Conservation (phyloP, 352 stramenopile genomes). For the Thraustochytrium aureum region DNA sequence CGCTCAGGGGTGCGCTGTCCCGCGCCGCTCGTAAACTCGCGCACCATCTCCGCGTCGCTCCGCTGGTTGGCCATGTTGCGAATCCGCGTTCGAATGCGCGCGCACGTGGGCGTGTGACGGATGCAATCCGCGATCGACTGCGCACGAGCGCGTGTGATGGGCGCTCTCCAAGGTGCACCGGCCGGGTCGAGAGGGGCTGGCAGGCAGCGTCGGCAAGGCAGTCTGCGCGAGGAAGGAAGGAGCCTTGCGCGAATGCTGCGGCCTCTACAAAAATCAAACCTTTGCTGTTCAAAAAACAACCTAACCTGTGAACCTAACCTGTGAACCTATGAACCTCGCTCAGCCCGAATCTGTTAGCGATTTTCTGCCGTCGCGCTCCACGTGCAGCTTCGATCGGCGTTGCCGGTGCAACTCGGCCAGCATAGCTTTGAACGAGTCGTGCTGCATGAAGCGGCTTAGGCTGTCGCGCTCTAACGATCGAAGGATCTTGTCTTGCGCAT, state of each 20-base stretch:
- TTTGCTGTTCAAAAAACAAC: slow-evolving; percentile 51
- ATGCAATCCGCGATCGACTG: too few relatives aligned
- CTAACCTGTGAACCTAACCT: neutral
- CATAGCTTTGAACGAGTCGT: neutral
- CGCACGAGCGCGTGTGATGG: too few relatives aligned
- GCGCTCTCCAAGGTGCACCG: too few relatives aligned
- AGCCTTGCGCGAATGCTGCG: too few relatives aligned
- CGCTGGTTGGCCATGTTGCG: too few relatives aligned
- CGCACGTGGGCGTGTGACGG: too few relatives aligned
- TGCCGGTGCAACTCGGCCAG: neutral
- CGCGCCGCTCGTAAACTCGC: slow-evolving; percentile 55
- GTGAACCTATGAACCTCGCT: neutral
- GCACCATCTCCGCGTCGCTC: slow-evolving; percentile 36
- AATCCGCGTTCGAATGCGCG: too few relatives aligned
- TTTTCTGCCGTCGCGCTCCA: neutral
- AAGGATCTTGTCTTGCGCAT: neutral
- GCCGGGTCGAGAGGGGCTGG: too few relatives aligned
- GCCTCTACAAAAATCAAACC: too few relatives aligned
- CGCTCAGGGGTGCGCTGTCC: slow-evolving; percentile 50
- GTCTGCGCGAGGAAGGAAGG: too few relatives aligned
- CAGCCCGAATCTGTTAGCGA: neutral
- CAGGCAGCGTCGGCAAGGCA: too few relatives aligned
- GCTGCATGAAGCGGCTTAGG: neutral
- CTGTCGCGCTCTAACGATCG: neutral
- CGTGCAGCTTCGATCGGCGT: neutral